Conservation (phyloP, 176 grass and related monocot species). For the Musa troglodytarum region DNA sequence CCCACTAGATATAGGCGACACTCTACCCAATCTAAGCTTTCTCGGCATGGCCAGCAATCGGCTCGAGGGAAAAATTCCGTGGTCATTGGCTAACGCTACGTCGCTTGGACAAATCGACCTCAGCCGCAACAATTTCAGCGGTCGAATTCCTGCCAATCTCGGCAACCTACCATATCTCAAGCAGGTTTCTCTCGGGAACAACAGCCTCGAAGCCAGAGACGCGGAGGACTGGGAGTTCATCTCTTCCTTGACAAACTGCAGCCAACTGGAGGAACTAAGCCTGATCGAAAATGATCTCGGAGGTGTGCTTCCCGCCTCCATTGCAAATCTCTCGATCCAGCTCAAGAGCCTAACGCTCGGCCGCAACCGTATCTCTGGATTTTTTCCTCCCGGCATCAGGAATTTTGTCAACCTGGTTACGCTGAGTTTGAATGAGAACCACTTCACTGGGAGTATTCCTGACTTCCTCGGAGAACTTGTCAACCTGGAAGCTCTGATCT, state of each 20-base stretch:
- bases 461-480: slow-evolving; percentile 27
- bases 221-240: slow-evolving; percentile 24
- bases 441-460: slow-evolving; percentile 43
- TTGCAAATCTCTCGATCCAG: slow-evolving; percentile 23
- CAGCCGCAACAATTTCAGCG: slow-evolving; percentile 18
- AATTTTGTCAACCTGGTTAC: no score
- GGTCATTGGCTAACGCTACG: slow-evolving; percentile 13
- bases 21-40: slow-evolving; percentile 10
- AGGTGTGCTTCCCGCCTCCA: slow-evolving; percentile 5
- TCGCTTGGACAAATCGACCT: slow-evolving; percentile 1
- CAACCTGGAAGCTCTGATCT: slow-evolving; percentile 19
- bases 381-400: no score
- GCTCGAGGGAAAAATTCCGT: slow-evolving; percentile 22
- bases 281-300: slow-evolving; percentile 9
- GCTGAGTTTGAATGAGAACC: slow-evolving; percentile 19
- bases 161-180: slow-evolving; percentile 1
- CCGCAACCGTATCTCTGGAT: slow-evolving; percentile 15
- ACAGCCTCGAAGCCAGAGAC: slow-evolving; percentile 3
- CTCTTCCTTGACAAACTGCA: slow-evolving; percentile 21
- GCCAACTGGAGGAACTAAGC: neutral
- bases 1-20: slow-evolving; percentile 8
- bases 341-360: neutral
- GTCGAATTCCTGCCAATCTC: slow-evolving; percentile 16
- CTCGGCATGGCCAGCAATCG: slow-evolving; percentile 1
- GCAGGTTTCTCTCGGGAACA: neutral